Evolutionary conservation across 768 basidiomycete genomes (phyloP).

Genomic region (Rhizopogon vulgaris): DNA sequence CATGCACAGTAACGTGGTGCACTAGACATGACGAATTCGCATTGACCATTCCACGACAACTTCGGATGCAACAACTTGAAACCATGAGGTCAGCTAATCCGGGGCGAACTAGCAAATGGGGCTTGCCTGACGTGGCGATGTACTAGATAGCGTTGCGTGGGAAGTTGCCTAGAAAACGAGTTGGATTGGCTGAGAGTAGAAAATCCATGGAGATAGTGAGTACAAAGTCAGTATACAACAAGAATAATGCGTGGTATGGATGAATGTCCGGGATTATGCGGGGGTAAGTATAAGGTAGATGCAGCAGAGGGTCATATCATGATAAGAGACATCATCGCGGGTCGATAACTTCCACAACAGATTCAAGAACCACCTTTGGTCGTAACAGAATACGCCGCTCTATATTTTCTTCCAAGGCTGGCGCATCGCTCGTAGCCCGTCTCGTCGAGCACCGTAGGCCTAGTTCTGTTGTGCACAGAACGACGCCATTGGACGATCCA

Average conservation of each 20-base stretch:
- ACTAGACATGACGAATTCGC: no score
- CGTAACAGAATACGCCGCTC: constrained; percentile 57
- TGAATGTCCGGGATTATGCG: background rate
- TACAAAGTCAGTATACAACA: constrained; percentile 11
- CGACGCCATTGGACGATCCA: constrained; percentile 40
- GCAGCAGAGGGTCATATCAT: background rate
- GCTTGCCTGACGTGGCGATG: no score
- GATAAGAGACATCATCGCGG: constrained; percentile 17
- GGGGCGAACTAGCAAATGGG: no score
- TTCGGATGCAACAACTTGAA: no score
- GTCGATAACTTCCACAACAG: constrained; percentile 49
- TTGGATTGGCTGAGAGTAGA: no score
- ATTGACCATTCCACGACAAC: no score
- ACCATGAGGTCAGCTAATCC: no score
- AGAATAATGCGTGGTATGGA: background rate
- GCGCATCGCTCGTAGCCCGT: constrained; percentile 20
- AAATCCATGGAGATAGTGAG: background rate
- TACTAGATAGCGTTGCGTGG: no score
- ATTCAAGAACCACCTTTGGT: constrained; percentile 75
- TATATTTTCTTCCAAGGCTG: constrained; percentile 35
- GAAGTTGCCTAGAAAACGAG: no score
- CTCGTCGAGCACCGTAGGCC: constrained; percentile 62
- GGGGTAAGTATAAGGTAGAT: background rate
- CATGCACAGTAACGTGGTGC: no score
- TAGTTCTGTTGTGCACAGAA: constrained; percentile 67